Evolutionary conservation across 2,329 filamentous ascomycete species (phyloP).

Genomic region (Nothophaeocryptopus gaeumannii): DNA sequence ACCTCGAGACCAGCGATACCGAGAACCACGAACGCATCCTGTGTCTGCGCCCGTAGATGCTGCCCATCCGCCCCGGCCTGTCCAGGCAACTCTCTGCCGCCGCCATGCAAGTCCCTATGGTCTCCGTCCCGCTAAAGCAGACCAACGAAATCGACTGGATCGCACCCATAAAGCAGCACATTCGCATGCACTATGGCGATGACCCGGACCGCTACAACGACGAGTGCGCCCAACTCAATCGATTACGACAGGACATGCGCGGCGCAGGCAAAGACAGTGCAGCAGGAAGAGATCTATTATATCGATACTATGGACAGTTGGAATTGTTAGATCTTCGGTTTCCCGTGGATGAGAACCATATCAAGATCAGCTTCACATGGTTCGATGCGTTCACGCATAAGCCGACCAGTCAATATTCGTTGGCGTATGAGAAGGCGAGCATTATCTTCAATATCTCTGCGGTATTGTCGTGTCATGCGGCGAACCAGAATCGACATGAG

Average conservation of each 20-base stretch:
- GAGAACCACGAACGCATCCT: neutral
- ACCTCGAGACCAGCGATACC: no score
- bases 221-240: slow-evolving; percentile 91
- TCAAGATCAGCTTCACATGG: slow-evolving; percentile 99
- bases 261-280: slow-evolving; percentile 96
- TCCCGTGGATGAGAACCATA: slow-evolving; percentile 96
- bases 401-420: slow-evolving; percentile 90
- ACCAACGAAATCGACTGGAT: slow-evolving; percentile 99
- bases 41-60: slow-evolving; percentile 28
- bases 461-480: slow-evolving; percentile 92
- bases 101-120: slow-evolving; percentile 89
- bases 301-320: slow-evolving; percentile 95
- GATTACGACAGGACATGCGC: slow-evolving; percentile 95
- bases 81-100: slow-evolving; percentile 33
- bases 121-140: slow-evolving; percentile 84
- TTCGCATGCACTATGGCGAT: slow-evolving; percentile 89
- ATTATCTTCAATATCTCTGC: slow-evolving; percentile 99
- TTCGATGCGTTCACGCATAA: slow-evolving; percentile 99
- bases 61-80: slow-evolving; percentile 35
- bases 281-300: slow-evolving; percentile 85
- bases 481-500: slow-evolving; percentile 85
- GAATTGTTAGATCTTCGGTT: slow-evolving; percentile 92
- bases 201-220: slow-evolving; percentile 94
- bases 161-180: slow-evolving; percentile 85
- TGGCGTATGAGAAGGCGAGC: slow-evolving; percentile 97